phyloP scores from a whole-genome alignment of 129 eudicot genomes.

The Lonicera japonica region DNA sequence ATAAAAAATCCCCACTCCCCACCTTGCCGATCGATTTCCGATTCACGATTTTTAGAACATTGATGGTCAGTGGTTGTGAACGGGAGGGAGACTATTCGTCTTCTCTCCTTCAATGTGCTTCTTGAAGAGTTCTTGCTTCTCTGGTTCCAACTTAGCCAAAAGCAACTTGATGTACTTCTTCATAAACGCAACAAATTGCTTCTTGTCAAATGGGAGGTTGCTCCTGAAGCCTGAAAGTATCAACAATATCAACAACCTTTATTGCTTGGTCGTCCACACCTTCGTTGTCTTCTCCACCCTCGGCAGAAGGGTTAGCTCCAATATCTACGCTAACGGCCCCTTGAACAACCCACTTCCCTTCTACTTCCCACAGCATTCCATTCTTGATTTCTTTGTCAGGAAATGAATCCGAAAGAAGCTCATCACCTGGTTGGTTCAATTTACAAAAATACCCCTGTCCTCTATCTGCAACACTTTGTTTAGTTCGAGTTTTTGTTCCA shows the following conservation, averaged over 20 bases:
- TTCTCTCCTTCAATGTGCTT: conserved; percentile 54
- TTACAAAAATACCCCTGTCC: too few relatives aligned
- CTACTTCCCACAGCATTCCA: conserved; percentile 66
- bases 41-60: too few relatives aligned
- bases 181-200: conserved; percentile 57
- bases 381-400: conserved; percentile 47
- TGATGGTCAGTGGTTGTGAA: too few relatives aligned
- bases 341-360: conserved; percentile 77
- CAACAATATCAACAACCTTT: conserved; percentile 72
- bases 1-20: too few relatives aligned
- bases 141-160: conserved; percentile 48
- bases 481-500: too few relatives aligned
- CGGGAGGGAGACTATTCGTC: too few relatives aligned
- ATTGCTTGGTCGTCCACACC: conserved; percentile 65
- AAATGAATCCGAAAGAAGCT: conserved; percentile 67
- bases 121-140: conserved; percentile 45
- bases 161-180: conserved; percentile 61
- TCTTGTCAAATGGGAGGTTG: conserved; percentile 78
- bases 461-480: too few relatives aligned
- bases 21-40: too few relatives aligned
- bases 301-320: conserved; percentile 70
- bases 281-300: conserved; percentile 55
- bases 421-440: too few relatives aligned
- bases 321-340: conserved; percentile 53
- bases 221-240: conserved; percentile 81